phyloP scores from a whole-genome alignment of 306 rosid genomes.

The Medicago lupulina region DNA sequence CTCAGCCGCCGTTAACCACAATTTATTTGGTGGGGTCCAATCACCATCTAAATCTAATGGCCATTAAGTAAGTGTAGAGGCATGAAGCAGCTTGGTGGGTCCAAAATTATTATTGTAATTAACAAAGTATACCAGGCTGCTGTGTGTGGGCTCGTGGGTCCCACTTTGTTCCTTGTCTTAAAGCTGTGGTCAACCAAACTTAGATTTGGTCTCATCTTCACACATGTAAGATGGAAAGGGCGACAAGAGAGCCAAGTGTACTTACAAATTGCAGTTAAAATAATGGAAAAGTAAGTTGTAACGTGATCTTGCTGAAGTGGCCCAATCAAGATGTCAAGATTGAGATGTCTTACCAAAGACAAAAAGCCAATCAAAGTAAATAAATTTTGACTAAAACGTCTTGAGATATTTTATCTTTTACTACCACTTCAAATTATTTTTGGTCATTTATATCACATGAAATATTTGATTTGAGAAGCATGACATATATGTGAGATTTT shows the following conservation, averaged over 20 bases:
- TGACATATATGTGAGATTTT: no score
- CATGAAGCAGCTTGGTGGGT: conserved; percentile 47
- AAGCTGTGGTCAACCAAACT: conserved; percentile 30
- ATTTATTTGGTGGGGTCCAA: conserved; percentile 29
- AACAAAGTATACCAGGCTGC: conserved; percentile 40
- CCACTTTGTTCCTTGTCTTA: conserved; percentile 29
- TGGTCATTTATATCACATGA: no score
- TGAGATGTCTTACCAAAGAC: conserved; percentile 31
- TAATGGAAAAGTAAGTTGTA: background rate
- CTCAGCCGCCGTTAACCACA: conserved; percentile 62
- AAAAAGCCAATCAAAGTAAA: background rate
- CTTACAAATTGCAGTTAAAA: conserved; percentile 29
- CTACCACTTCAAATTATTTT: no score
- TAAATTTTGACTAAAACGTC: background rate
- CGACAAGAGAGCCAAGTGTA: conserved; percentile 28
- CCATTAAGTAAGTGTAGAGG: conserved; percentile 18
- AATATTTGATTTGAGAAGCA: no score
- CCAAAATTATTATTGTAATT: conserved; percentile 27
- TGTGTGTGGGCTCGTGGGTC: conserved; percentile 40
- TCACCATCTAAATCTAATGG: conserved; percentile 3
- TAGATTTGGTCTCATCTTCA: conserved; percentile 43
- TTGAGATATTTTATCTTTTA: no score
- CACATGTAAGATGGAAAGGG: conserved; percentile 31
- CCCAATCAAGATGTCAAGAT: conserved; percentile 37
- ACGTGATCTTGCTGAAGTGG: conserved; percentile 32